Evolutionary conservation across 805 yeast genomes (phyloP), one percentile per base, ranked within the genome.

Genomic region (Cyberlindnera mycetangii): DNA sequence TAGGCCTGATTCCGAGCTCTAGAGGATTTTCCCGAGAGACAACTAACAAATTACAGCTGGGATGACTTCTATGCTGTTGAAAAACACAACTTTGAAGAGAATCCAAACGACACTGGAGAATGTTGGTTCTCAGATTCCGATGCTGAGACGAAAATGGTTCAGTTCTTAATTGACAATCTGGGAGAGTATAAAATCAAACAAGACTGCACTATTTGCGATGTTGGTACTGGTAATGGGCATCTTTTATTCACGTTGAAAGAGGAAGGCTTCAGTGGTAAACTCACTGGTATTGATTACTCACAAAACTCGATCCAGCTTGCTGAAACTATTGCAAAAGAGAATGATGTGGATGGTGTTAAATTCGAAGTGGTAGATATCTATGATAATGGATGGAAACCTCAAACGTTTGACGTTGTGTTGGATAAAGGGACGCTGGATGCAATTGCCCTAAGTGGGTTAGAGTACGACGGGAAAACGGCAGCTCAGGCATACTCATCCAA

Each of bases 371-470:
- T 81, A 3, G 97, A 93, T 64, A 76, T 93, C 42, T 72, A 87
- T 43, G 63, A 67, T 34, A 57, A 50, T 3, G 35, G 39, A 44
- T 74, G 73, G 69, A 59, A 32, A 31, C 61, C 61, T 2, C 71
- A 65, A 4, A 58, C 68, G 18, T 89, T 78, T 65, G 96, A 90
- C 59, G 63, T 93, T 8, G 77, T 92, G 2, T 67, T 89, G 15
- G 99, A 93, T 65, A 93, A 93, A 62, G 99, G 99, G 8, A 93
- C 99, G 0, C 67, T 93, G 18, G 99, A 93, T 67, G 99, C 99
- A 5, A 92, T 93, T 49, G 97, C 97, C 0, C 72, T 93, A 36
- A 87, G 88, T 61, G 84, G 83, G 18, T 53, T 69, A 2, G 72
- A 65, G 17, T 76, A 76, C 47, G 72, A 65, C 8, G 67, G 66